Base-by-base conservation (phyloP, 208 protist species). In the Crithidia bombi region DNA sequence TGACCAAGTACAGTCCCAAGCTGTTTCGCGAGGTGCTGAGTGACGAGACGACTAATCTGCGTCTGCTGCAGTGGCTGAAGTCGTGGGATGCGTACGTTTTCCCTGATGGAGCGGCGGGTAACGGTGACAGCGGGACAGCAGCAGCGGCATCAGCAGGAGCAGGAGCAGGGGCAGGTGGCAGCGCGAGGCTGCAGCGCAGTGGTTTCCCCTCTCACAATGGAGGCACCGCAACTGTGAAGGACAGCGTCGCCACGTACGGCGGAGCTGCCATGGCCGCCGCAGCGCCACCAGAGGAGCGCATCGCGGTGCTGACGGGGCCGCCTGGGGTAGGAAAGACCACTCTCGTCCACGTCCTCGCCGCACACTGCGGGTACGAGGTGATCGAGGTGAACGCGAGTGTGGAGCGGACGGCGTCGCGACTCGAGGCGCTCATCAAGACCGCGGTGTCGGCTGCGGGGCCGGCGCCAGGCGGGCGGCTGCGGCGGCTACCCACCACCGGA, bases 261-360 rank as follows among this genome's bases (percentile, higher is more conserved):
- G 25, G 46, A 33, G 35, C 43, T 49, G 35, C 28, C 0, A 46
- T 30, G 6, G 51, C 57, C 5, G 23, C 63, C 5, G 38, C 81
- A 0, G 25, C 54, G 17, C 74, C 76, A 26, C 91, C 91, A 9
- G 83, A 78, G 49, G 89, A 93, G 57, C 85, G 83, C 15, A 72
- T 96, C 1, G 85, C 80, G 9, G 64, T 98, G 47, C 69, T 98
- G 14, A 86, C 86, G 0, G 97, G 97, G 1, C 95, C 97, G 21
- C 97, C 98, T 0, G 98, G 97, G 23, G 73, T 97, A 12, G 98
- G 98, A 21, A 99, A 99, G 81, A 99, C 97, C 23, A 98, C 97
- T 0, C 79, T 99, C 5, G 96, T 92, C 14, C 94, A 98, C 58
- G 90, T 99, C 7, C 64, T 98, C 6, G 97, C 96, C 10, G 66